These are phyloP conservation scores for Neonectria magnoliae DNA, from an alignment of 2,329 filamentous ascomycete species.

Conservation along the genomic window DNA sequence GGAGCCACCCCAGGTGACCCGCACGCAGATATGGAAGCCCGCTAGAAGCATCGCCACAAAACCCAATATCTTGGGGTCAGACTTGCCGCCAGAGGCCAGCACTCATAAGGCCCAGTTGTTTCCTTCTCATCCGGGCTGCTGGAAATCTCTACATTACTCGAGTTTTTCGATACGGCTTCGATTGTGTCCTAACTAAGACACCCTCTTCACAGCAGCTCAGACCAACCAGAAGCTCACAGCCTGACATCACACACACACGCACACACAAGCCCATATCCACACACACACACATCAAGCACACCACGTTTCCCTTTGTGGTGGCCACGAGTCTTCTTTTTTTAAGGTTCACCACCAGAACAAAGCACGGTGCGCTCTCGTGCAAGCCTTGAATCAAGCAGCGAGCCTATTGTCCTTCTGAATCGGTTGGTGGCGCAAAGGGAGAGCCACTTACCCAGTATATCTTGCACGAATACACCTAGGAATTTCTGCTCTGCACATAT, in stretches of 20 bases:
- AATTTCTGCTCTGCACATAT: neutral
- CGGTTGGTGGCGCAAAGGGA: slow-evolving; percentile 21
- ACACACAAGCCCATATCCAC: neutral
- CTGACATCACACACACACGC: neutral
- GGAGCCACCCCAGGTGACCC: slow-evolving; percentile 32
- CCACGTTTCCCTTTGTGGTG: neutral
- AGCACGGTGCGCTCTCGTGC: slow-evolving; percentile 24
- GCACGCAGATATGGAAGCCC: slow-evolving; percentile 20
- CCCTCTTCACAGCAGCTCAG: neutral
- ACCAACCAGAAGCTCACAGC: neutral
- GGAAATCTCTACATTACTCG: neutral
- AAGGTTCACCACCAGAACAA: slow-evolving; percentile 21
- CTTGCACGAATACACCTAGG: slow-evolving; percentile 15
- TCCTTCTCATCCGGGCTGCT: neutral
- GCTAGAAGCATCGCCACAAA: slow-evolving; percentile 32
- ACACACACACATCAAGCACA: neutral
- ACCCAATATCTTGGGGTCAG: slow-evolving; percentile 33
- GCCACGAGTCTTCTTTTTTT: neutral
- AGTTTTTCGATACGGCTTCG: neutral
- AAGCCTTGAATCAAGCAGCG: slow-evolving; percentile 15
- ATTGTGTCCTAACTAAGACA: neutral
- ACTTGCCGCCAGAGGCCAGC: slow-evolving; percentile 28
- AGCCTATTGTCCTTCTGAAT: slow-evolving; percentile 22
- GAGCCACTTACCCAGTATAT: slow-evolving; percentile 24
- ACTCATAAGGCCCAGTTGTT: slow-evolving; percentile 14